A percentile compares a stretch with the other conserved stretches of the same genome.
Conservation (phyloP, 228 moss, liverwort and hornwort genomes). For the Sphagnum magellanicum region DNA sequence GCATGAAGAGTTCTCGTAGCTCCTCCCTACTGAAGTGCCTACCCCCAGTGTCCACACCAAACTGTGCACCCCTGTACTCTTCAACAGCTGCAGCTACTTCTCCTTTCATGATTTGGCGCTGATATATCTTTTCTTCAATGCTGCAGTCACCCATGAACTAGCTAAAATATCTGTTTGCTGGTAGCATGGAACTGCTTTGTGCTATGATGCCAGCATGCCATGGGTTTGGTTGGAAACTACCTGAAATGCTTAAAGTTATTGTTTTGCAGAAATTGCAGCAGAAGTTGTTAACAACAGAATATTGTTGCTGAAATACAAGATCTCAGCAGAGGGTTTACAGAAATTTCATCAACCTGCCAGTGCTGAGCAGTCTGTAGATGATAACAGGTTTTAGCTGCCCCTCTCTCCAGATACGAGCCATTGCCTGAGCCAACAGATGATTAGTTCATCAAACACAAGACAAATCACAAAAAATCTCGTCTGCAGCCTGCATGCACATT, state of each 20-base stretch:
- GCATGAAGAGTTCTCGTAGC: slow-evolving; percentile 75
- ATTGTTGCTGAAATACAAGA: no score
- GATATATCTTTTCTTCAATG: slow-evolving; percentile 90
- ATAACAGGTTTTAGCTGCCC: slow-evolving; percentile 75
- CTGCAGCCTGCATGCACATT: no score
- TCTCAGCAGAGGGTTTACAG: no score
- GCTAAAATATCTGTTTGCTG: no score
- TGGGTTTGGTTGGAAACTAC: no score
- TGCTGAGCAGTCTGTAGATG: slow-evolving; percentile 79
- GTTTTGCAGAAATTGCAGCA: no score
- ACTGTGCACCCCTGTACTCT: slow-evolving; percentile 32
- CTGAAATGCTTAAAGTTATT: no score
- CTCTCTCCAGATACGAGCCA: slow-evolving; percentile 89
- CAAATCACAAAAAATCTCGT: no score
- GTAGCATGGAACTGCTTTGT: no score
- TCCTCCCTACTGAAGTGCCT: slow-evolving; percentile 85
- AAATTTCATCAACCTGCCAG: slow-evolving; percentile 47
- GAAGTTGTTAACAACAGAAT: no score
- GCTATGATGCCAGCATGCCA: no score
- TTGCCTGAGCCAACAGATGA: slow-evolving; percentile 35
- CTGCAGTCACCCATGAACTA: slow-evolving; percentile 12
- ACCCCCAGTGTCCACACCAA: slow-evolving; percentile 33
- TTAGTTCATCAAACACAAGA: no score
- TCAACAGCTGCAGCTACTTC: slow-evolving; percentile 87
- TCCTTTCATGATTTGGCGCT: slow-evolving; percentile 92